These are phyloP conservation scores for Fusarium sp. DNA, from an alignment of 2,329 filamentous ascomycete species.

Conservation along the genomic window DNA sequence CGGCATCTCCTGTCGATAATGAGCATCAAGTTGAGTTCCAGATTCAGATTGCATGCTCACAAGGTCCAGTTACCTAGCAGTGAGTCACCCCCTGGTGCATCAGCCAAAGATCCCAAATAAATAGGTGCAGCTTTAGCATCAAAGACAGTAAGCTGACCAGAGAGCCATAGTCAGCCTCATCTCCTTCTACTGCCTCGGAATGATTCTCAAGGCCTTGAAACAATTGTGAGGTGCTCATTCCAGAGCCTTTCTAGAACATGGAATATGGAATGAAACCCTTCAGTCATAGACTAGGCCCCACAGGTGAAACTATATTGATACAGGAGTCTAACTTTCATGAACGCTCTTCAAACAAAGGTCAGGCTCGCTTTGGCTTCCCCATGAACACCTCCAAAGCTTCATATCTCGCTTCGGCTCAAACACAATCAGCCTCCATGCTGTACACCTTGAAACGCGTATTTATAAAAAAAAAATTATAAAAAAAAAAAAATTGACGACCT, in stretches of 20 bases:
- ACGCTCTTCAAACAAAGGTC: neutral
- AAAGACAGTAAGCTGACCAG: neutral
- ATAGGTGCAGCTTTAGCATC: neutral
- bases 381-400: neutral
- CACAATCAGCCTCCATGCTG: neutral
- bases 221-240: neutral
- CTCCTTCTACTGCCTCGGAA: neutral
- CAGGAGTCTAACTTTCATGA: neutral
- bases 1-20: neutral
- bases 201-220: neutral
- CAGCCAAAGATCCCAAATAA: neutral
- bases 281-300: constrained; percentile 1
- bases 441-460: constrained; percentile 8
- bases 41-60: neutral
- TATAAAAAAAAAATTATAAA: no score
- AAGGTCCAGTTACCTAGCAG: neutral
- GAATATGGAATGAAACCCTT: neutral
- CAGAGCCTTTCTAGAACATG: constrained; percentile 23
- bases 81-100: neutral
- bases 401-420: constrained; percentile 12
- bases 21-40: constrained; percentile 1
- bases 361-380: constrained; percentile 9
- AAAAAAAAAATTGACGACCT: constrained; percentile 10
- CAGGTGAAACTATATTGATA: constrained; percentile 31
- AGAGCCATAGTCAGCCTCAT: neutral